Evolutionary conservation across 1,284 basidiomycete species (phyloP), one percentile per base, ranked within the genome.

Genomic region (Apiotrichum veenhuisii): DNA sequence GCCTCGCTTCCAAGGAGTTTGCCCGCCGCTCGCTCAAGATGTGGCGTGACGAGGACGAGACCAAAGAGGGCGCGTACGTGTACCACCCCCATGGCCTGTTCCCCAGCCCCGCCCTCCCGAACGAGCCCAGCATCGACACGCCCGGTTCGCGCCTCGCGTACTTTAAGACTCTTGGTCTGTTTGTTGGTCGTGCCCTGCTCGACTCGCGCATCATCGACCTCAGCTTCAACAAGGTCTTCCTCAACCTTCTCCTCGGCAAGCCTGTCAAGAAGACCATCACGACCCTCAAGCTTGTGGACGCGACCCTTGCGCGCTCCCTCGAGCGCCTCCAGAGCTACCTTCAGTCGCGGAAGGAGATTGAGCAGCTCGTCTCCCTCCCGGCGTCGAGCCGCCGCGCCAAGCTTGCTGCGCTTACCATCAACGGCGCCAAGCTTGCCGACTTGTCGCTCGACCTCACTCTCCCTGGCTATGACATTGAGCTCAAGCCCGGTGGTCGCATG

Each of bases 201-300:
- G 96, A 99, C 77, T 96, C 93, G 25, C 84, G 96, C 42, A 98
- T 98, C 73, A 94, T 98, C 75, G 96, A 98, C 75, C 81, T 98
- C 67, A 87, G 90, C 47, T 87, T 98, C 74, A 96, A 92, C 79
- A 89, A 89, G 70, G 80, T 94, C 23, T 97, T 98, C 82, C 80
- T 97, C 65, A 91, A 89, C 71, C 82, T 90, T 41, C 82, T 94
- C 2, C 83, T 98, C 12, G 90, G 89, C 46, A 87, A 91, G 68
- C 85, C 88, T 27, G 83, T 98, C 20, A 87, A 91, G 11, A 79
- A 88, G 65, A 89, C 86, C 1, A 83, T 96, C 54, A 84, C 87
- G n/a, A 87, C 85, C 12, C 82, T 97, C 48, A 87, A 84, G 77
- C 80, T 86, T 49, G 85, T 99, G 49, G 96, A 99, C 69, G 77